Percentiles rank a stretch among this genome's conserved stretches.
These are phyloP conservation scores for Calendula officinalis DNA, from an alignment of 129 eudicot species.

Conservation along the genomic window DNA sequence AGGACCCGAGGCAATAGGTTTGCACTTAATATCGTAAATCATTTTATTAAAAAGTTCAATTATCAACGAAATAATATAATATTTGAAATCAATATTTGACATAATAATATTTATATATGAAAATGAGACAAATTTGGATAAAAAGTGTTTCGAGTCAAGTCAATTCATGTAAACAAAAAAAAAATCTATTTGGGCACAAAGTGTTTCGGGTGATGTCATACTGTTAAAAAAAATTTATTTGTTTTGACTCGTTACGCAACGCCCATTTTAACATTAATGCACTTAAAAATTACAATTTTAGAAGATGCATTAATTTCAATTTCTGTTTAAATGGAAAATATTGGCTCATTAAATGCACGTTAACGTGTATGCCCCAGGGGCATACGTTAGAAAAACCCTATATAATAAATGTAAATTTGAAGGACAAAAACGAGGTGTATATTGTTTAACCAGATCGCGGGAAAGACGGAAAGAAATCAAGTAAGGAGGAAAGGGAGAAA, in stretches of 20 bases:
- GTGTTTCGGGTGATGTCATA: too few species aligned
- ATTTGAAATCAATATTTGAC: background rate
- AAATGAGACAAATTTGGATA: background rate
- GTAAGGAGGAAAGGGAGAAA: slow-evolving; percentile 68
- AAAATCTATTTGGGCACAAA: too few species aligned
- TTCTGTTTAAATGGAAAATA: too few species aligned
- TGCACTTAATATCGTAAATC: background rate
- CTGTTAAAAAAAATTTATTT: too few species aligned
- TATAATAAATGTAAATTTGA: background rate
- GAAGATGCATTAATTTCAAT: too few species aligned
- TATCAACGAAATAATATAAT: background rate
- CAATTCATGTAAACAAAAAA: background rate
- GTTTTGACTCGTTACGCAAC: too few species aligned
- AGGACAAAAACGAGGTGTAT: too few species aligned
- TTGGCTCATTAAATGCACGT: too few species aligned
- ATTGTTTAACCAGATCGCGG: slow-evolving; percentile 32
- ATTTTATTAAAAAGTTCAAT: background rate
- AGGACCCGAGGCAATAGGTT: slow-evolving; percentile 75
- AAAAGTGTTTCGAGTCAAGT: background rate
- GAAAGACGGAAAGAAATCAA: slow-evolving; percentile 34
- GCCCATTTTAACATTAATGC: too few species aligned
- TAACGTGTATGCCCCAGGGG: too few species aligned
- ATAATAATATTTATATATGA: background rate
- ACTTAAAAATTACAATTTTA: too few species aligned
- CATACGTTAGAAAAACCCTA: too few species aligned